These are phyloP conservation scores for Cryptococcus sp. DNA, from an alignment of 1,284 basidiomycete species.

Conservation along the genomic window DNA sequence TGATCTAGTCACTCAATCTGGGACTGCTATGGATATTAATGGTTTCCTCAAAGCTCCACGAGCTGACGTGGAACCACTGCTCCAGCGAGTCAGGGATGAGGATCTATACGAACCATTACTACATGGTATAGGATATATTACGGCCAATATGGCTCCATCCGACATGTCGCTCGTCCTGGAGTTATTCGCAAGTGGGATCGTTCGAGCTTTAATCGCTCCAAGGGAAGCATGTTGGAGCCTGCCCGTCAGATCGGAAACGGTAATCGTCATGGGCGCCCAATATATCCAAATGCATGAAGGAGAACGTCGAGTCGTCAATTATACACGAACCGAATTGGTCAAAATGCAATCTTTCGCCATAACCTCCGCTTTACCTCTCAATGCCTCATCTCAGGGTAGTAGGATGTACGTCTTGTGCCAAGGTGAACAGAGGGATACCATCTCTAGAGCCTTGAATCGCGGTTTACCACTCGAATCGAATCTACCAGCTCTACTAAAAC, in stretches of 20 bases:
- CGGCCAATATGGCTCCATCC: conserved; percentile 62
- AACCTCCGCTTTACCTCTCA: conserved; percentile 41
- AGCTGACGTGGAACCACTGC: conserved; percentile 61
- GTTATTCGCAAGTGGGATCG: conserved; percentile 72
- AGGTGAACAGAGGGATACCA: conserved; percentile 70
- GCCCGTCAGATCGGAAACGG: conserved; percentile 71
- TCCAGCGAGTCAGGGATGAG: conserved; percentile 60
- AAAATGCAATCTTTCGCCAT: conserved; percentile 83
- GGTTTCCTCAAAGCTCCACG: conserved; percentile 66
- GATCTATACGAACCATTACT: conserved; percentile 68
- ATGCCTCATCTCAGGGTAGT: conserved; percentile 48
- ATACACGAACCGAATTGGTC: conserved; percentile 73
- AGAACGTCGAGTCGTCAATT: conserved; percentile 71
- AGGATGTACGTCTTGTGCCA: conserved; percentile 84
- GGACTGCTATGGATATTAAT: conserved; percentile 66
- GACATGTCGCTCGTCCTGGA: conserved; percentile 78
- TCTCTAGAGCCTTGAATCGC: conserved; percentile 73
- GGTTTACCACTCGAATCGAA: conserved; percentile 86
- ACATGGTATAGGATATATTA: conserved; percentile 87
- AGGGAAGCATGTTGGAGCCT: conserved; percentile 82
- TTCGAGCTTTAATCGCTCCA: conserved; percentile 79
- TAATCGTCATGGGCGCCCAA: conserved; percentile 90
- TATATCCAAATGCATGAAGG: conserved; percentile 57
- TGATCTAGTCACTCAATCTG: conserved; percentile 84
- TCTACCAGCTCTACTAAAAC: conserved; percentile 49